Conservation (phyloP, 495 filamentous ascomycete species). For the Aspergillus biplanus region DNA sequence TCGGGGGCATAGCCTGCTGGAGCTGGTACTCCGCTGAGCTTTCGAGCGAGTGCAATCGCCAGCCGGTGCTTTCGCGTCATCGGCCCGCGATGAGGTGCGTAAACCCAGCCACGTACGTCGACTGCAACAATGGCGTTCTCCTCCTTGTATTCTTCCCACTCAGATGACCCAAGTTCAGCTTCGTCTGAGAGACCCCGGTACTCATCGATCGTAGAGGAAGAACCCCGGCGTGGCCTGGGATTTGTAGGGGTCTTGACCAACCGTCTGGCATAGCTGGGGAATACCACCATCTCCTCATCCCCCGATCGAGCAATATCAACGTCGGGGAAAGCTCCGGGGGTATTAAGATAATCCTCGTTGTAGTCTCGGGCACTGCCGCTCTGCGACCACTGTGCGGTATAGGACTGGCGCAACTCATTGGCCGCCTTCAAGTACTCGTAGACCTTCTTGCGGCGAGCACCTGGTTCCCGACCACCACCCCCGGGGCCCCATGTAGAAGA, state of each 20-base stretch:
- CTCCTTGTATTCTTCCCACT: conserved; percentile 72
- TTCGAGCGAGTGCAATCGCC: conserved; percentile 78
- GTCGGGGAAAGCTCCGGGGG: conserved; percentile 81
- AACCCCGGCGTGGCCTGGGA: conserved; percentile 28
- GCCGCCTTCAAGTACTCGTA: conserved; percentile 86
- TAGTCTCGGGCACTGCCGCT: conserved; percentile 50
- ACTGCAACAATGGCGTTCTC: conserved; percentile 83
- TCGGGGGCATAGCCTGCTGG: conserved; percentile 46
- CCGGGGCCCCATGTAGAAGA: conserved; percentile 34
- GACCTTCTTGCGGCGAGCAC: conserved; percentile 75
- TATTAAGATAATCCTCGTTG: conserved; percentile 58
- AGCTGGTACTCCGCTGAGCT: conserved; percentile 81
- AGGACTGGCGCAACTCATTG: conserved; percentile 87
- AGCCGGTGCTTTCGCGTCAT: conserved; percentile 86
- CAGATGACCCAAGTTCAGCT: conserved; percentile 44
- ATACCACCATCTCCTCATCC: conserved; percentile 90
- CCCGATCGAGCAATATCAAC: conserved; percentile 76
- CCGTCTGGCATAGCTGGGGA: conserved; percentile 84
- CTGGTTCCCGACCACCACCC: conserved; percentile 56
- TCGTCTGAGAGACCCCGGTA: conserved; percentile 37
- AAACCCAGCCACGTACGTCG: conserved; percentile 94
- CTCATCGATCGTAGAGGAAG: conserved; percentile 44
- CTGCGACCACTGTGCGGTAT: conserved; percentile 60
- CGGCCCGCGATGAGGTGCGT: conserved; percentile 80
- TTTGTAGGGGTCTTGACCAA: conserved; percentile 47